A percentile compares a stretch with the other conserved stretches of the same genome.
These are phyloP conservation scores for Corynascus novoguineensis DNA, from an alignment of 495 filamentous ascomycete genomes.

Conservation along the genomic window DNA sequence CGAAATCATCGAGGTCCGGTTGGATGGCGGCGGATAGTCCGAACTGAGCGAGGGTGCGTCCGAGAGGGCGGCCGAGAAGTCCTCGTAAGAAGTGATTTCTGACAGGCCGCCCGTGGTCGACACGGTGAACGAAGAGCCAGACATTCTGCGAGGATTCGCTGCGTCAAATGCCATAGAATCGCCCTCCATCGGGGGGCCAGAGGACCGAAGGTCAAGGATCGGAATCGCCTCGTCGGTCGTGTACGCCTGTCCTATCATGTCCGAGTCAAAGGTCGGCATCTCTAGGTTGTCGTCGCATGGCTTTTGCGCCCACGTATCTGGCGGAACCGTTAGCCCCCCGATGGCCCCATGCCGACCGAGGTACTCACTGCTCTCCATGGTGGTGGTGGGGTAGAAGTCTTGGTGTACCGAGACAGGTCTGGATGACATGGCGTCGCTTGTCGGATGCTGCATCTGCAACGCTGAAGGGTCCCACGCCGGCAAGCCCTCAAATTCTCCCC, in stretches of 20 bases:
- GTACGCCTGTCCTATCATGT: constrained; percentile 51
- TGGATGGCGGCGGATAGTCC: constrained; percentile 53
- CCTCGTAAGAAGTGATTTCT: constrained; percentile 55
- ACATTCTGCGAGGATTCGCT: constrained; percentile 48
- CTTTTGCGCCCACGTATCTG: constrained; percentile 48
- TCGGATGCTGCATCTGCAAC: constrained; percentile 44
- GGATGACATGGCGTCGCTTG: constrained; percentile 45
- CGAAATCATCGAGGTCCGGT: constrained; percentile 54
- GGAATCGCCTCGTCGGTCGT: constrained; percentile 52
- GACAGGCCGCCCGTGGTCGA: constrained; percentile 53
- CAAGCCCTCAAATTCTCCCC: constrained; percentile 44
- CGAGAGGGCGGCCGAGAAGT: constrained; percentile 52
- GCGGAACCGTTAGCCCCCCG: constrained; percentile 27
- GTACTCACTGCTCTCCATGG: constrained; percentile 48
- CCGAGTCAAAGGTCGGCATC: constrained; percentile 40
- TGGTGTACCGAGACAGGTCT: constrained; percentile 48
- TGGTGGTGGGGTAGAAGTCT: constrained; percentile 47
- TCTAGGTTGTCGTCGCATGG: constrained; percentile 47
- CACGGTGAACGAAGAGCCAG: constrained; percentile 53
- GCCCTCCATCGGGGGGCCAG: constrained; percentile 35
- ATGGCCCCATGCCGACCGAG: constrained; percentile 14
- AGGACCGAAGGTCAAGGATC: constrained; percentile 47
- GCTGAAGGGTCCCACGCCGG: constrained; percentile 52
- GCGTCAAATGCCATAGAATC: constrained; percentile 39
- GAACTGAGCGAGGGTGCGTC: constrained; percentile 52